Conservation (phyloP, 257 asterid species). For the Verbena officinalis region DNA sequence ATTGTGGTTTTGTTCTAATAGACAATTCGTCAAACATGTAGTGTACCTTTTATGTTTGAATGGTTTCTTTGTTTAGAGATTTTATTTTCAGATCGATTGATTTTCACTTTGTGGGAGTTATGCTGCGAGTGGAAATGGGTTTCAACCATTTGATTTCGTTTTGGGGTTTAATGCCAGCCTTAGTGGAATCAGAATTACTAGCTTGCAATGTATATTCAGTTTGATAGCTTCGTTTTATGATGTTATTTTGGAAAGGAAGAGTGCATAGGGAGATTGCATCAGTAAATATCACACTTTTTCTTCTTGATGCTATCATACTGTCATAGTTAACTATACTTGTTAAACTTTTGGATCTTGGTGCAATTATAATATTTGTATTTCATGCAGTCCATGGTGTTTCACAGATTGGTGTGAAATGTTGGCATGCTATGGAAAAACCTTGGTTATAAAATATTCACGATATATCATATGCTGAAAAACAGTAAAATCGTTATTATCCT, state of each 20-base stretch:
- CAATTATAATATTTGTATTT: no score
- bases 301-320: background rate
- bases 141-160: background rate
- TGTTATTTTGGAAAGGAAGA: background rate
- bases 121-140: background rate
- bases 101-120: background rate
- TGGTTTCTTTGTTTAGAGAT: background rate
- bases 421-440: conserved; percentile 1
- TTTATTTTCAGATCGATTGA: background rate
- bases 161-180: background rate
- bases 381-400: background rate
- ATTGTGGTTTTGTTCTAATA: background rate
- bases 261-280: background rate
- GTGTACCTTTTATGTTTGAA: background rate
- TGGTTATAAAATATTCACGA: background rate
- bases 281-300: background rate
- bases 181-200: background rate
- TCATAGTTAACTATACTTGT: background rate
- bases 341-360: no score
- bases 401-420: background rate
- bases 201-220: background rate
- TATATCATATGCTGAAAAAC: background rate
- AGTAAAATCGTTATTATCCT: no score
- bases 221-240: background rate
- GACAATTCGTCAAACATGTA: conserved; percentile 50